These are phyloP conservation scores for Xylariales sp. DNA, from an alignment of 2,329 filamentous ascomycete species.

Conservation along the genomic window DNA sequence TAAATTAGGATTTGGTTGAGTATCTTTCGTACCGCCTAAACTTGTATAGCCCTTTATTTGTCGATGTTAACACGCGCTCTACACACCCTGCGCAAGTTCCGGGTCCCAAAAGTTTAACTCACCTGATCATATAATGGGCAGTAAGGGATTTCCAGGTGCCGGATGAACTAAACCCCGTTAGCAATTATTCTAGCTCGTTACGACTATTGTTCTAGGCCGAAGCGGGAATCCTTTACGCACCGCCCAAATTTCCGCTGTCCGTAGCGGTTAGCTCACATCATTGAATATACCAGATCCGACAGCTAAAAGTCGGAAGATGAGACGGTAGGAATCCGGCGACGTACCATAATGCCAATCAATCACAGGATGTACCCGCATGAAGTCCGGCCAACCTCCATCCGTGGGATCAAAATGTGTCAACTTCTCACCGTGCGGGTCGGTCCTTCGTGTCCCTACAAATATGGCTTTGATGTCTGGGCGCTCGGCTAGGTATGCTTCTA, in stretches of 20 bases:
- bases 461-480: slow-evolving; percentile 77
- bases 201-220: neutral
- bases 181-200: slow-evolving; percentile 16
- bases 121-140: slow-evolving; percentile 81
- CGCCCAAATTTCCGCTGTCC: slow-evolving; percentile 39
- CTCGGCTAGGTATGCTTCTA: slow-evolving; percentile 79
- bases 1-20: slow-evolving; percentile 85
- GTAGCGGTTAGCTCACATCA: slow-evolving; percentile 26
- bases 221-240: slow-evolving; percentile 25
- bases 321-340: neutral
- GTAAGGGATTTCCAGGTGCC: slow-evolving; percentile 82
- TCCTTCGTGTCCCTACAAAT: slow-evolving; percentile 87
- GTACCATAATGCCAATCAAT: slow-evolving; percentile 91
- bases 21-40: slow-evolving; percentile 90
- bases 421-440: slow-evolving; percentile 87
- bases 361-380: slow-evolving; percentile 94
- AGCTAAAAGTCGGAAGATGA: neutral
- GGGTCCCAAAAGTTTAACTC: slow-evolving; percentile 12
- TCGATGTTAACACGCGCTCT: slow-evolving; percentile 20
- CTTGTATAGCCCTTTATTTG: slow-evolving; percentile 78
- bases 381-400: slow-evolving; percentile 88
- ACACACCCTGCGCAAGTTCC: neutral
- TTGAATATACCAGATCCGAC: neutral
- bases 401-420: slow-evolving; percentile 88
- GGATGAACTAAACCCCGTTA: slow-evolving; percentile 72